A percentile compares a stretch with the other conserved stretches of the same genome.
Evolutionary conservation across 331 rosid species (phyloP).

Genomic region (Dryas integrifolia): DNA sequence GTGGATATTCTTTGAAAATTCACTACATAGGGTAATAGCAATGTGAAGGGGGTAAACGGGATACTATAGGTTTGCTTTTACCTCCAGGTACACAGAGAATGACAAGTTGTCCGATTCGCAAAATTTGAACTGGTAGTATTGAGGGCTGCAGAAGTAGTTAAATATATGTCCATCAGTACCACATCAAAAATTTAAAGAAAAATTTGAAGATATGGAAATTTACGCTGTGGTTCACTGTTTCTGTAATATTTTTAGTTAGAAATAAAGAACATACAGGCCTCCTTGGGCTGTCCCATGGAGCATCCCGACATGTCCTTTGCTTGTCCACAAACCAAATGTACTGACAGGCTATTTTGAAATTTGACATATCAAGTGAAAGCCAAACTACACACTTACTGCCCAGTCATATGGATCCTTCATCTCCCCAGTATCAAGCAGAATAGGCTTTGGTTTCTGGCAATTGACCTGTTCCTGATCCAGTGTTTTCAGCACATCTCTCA

Average conservation of each 20-base stretch:
- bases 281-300: too few relatives aligned
- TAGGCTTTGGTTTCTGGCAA: slow-evolving; percentile 26
- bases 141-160: slow-evolving; percentile 25
- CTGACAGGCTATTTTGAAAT: too few relatives aligned
- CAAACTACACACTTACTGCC: slow-evolving; percentile 25
- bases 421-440: slow-evolving; percentile 28
- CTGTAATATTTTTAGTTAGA: too few relatives aligned
- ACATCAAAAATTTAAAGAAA: neutral
- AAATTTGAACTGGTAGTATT: slow-evolving; percentile 24
- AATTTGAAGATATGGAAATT: neutral
- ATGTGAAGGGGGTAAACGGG: neutral
- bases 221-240: too few relatives aligned
- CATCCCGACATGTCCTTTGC: too few relatives aligned
- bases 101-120: slow-evolving; percentile 27
- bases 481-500: slow-evolving; percentile 21
- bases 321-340: too few relatives aligned
- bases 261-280: too few relatives aligned
- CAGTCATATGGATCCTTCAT: slow-evolving; percentile 35
- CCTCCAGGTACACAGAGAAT: slow-evolving; percentile 27
- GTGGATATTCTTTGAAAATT: neutral
- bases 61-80: neutral
- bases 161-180: neutral
- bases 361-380: too few relatives aligned
- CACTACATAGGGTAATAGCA: neutral
- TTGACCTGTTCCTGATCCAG: slow-evolving; percentile 20